Evolutionary conservation across 345 rosid genomes (phyloP).

Genomic region (Psidium guajava): DNA sequence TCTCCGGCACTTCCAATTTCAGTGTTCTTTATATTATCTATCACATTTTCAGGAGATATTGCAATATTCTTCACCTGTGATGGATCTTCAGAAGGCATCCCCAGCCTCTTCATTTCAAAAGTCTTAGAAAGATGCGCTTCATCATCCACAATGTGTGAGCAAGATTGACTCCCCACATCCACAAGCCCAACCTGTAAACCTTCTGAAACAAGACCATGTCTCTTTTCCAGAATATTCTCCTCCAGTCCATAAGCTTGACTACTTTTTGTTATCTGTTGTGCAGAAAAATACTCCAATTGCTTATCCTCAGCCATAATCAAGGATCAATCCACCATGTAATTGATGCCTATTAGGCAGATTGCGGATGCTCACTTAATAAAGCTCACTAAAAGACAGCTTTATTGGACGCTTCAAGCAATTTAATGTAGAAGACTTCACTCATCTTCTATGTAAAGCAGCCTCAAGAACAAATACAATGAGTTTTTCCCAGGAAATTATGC

Average conservation of each 20-base stretch:
- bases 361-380: not conserved
- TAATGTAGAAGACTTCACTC: not conserved
- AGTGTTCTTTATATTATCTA: not conserved
- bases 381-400: not conserved
- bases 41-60: slow-evolving; percentile 1
- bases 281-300: not conserved
- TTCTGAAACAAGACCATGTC: not conserved
- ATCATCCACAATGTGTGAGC: not conserved
- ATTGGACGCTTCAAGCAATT: not conserved
- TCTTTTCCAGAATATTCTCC: not conserved
- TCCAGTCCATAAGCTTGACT: not conserved
- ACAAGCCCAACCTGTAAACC: slow-evolving; percentile 1
- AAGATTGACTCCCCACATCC: not conserved
- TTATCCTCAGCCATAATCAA: not conserved
- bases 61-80: not conserved
- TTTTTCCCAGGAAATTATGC: not conserved
- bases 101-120: slow-evolving; percentile 11
- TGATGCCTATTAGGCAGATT: not conserved
- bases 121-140: not conserved
- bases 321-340: not conserved
- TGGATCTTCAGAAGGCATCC: slow-evolving; percentile 2
- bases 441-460: not conserved
- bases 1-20: not conserved
- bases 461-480: not conserved
- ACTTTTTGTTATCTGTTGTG: not conserved